A percentile compares a stretch with the other conserved stretches of the same genome.
Conservation (phyloP, 345 rosid species). For the Salix exigua region DNA sequence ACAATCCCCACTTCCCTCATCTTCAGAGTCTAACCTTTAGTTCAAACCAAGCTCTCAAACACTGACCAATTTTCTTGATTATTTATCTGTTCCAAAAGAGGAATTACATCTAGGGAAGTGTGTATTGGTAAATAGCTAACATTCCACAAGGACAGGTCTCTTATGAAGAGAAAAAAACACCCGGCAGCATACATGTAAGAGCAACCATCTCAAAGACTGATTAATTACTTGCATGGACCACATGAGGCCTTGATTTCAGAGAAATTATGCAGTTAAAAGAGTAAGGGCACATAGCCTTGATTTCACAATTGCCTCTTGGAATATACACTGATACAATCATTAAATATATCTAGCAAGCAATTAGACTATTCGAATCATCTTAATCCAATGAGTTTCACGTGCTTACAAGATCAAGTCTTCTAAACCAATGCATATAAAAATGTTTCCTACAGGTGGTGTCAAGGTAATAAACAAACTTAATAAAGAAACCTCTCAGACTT, state of each 20-base stretch:
- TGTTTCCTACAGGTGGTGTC: not conserved
- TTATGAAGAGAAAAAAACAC: not conserved
- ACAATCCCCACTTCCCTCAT: not conserved
- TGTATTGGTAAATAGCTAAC: not conserved
- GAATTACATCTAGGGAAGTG: not conserved
- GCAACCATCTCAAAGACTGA: not conserved
- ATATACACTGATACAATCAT: too few relatives aligned
- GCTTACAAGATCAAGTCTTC: not conserved
- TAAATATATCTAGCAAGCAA: too few relatives aligned
- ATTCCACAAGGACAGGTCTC: not conserved
- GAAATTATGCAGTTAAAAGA: not conserved
- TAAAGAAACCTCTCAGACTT: not conserved
- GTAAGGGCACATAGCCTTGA: too few relatives aligned
- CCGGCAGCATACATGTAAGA: not conserved
- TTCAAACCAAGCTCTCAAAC: not conserved
- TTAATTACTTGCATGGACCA: not conserved
- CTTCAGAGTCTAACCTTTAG: not conserved
- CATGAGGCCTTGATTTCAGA: not conserved
- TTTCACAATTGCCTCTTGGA: not conserved
- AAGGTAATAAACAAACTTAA: not conserved
- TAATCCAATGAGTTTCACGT: not conserved
- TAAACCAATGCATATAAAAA: not conserved
- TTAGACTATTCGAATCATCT: too few relatives aligned
- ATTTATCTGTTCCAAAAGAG: constrained; percentile 1
- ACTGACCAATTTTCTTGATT: constrained; percentile 7